Percentiles rank a stretch among this genome's conserved stretches.
Evolutionary conservation across 1,284 basidiomycete species (phyloP).

Genomic region (Naganishia cerealis): DNA sequence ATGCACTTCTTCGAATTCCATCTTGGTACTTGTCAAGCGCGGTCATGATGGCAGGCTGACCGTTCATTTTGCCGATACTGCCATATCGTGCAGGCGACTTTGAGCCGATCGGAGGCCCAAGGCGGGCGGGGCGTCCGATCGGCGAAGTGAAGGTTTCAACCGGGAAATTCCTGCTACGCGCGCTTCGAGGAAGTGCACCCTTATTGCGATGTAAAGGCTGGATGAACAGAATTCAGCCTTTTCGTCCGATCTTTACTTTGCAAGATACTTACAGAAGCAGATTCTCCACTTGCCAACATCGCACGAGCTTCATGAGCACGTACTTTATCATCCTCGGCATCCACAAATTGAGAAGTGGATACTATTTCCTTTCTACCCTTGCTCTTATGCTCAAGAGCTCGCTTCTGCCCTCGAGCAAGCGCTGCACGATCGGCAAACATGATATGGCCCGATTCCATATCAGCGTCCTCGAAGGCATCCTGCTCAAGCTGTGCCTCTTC

Average conservation of each 20-base stretch:
- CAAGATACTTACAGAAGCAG: constrained; percentile 48
- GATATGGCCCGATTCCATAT: constrained; percentile 18
- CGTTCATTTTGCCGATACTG: constrained; percentile 25
- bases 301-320: constrained; percentile 69
- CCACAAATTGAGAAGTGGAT: constrained; percentile 78
- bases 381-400: constrained; percentile 6
- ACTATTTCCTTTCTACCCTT: constrained; percentile 27
- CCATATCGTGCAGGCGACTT: constrained; percentile 43
- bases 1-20: constrained; percentile 42
- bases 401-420: constrained; percentile 15
- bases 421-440: constrained; percentile 23
- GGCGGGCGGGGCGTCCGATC: constrained; percentile 17
- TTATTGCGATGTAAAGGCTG: constrained; percentile 30
- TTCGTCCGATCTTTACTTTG: background rate
- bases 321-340: constrained; percentile 82
- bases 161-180: constrained; percentile 40
- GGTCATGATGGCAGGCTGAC: constrained; percentile 26
- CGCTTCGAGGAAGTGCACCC: constrained; percentile 36
- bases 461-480: constrained; percentile 20
- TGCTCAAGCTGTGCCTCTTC: constrained; percentile 41
- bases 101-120: constrained; percentile 48
- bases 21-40: constrained; percentile 25
- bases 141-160: constrained; percentile 33
- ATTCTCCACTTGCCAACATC: constrained; percentile 71
- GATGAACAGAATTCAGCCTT: background rate